phyloP scores from a whole-genome alignment of 2,329 filamentous ascomycete genomes.

The Colletotrichum orbiculare region DNA sequence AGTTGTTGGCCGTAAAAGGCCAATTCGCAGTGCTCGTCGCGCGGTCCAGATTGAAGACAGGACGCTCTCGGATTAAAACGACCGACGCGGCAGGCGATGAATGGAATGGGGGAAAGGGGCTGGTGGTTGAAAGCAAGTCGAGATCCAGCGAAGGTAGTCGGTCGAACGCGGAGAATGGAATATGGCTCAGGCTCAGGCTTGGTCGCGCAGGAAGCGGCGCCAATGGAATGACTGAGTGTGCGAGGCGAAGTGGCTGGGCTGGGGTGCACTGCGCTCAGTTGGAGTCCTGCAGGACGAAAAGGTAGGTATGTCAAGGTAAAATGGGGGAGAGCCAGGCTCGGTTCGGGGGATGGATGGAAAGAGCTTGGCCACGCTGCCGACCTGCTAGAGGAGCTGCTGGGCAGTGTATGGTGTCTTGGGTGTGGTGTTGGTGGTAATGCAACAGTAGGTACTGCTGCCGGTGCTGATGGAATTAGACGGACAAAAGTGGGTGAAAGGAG shows the following conservation, averaged over 20 bases:
- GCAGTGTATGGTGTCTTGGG: constrained; percentile 9
- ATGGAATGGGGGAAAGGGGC: constrained; percentile 26
- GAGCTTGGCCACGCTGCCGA: not conserved
- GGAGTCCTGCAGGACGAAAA: not conserved
- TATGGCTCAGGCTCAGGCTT: constrained; percentile 37
- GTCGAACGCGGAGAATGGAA: constrained; percentile 36
- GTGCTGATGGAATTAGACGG: constrained; percentile 30
- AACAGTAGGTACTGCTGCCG: constrained; percentile 4
- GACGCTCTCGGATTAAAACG: constrained; percentile 14
- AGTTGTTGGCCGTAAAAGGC: constrained; percentile 42
- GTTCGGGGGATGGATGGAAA: constrained; percentile 17
- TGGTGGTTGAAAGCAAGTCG: constrained; percentile 20
- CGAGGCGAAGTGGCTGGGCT: constrained; percentile 35
- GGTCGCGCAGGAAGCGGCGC: constrained; percentile 37
- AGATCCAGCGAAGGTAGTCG: constrained; percentile 29
- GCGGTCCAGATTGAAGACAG: constrained; percentile 32
- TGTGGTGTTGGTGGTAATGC: constrained; percentile 10
- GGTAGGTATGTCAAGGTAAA: too few species aligned
- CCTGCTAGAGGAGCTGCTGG: constrained; percentile 5
- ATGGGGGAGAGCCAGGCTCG: constrained; percentile 9
- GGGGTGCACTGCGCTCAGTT: constrained; percentile 18
- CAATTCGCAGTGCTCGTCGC: constrained; percentile 34
- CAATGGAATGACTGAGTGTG: constrained; percentile 35
- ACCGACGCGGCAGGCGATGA: constrained; percentile 33
- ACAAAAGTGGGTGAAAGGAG: constrained; percentile 31